Percentiles rank a stretch among this genome's conserved stretches.
phyloP scores from a whole-genome alignment of 805 yeast genomes.

The Danielozyma ontarioensis region DNA sequence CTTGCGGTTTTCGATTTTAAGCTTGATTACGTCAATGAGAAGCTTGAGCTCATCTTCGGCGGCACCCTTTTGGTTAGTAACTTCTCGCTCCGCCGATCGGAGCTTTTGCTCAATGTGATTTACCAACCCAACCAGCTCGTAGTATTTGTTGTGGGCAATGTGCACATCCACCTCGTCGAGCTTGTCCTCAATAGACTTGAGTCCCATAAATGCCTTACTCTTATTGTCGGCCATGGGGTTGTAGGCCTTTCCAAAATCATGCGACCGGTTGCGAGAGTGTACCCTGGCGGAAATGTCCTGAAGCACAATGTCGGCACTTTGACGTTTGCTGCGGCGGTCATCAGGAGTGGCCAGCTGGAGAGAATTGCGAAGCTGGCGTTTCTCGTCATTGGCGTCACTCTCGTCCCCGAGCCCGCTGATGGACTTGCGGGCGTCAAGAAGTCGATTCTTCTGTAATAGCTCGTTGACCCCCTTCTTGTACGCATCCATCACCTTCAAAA shows the following conservation, averaged over 20 bases:
- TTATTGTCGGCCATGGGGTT: slow-evolving; percentile 12
- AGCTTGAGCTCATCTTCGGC: slow-evolving; percentile 21
- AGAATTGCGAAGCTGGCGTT: slow-evolving; percentile 34
- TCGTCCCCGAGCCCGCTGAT: slow-evolving; percentile 8
- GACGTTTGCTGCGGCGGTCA: slow-evolving; percentile 35
- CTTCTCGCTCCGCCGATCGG: slow-evolving; percentile 20
- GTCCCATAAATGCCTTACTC: slow-evolving; percentile 36
- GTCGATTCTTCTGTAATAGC: slow-evolving; percentile 25
- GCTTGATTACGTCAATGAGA: slow-evolving; percentile 36
- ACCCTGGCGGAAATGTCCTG: slow-evolving; percentile 59
- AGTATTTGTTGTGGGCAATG: slow-evolving; percentile 55
- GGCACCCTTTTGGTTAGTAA: slow-evolving; percentile 7
- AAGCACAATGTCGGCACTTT: slow-evolving; percentile 38
- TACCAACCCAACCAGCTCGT: slow-evolving; percentile 39
- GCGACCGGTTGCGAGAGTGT: slow-evolving; percentile 54
- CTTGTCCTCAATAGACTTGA: slow-evolving; percentile 53
- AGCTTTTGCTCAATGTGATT: slow-evolving; percentile 32
- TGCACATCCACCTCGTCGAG: slow-evolving; percentile 67
- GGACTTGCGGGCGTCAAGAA: slow-evolving; percentile 13
- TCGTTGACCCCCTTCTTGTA: slow-evolving; percentile 61
- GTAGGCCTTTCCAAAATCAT: slow-evolving; percentile 30
- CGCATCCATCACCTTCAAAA: slow-evolving; percentile 46
- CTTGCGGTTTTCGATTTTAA: slow-evolving; percentile 36
- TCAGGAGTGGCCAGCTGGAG: too few species aligned
- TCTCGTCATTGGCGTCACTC: slow-evolving; percentile 27